A percentile compares a stretch with the other conserved stretches of the same genome.
phyloP scores from a whole-genome alignment of 257 asterid genomes.

The Penstemon newberryi region DNA sequence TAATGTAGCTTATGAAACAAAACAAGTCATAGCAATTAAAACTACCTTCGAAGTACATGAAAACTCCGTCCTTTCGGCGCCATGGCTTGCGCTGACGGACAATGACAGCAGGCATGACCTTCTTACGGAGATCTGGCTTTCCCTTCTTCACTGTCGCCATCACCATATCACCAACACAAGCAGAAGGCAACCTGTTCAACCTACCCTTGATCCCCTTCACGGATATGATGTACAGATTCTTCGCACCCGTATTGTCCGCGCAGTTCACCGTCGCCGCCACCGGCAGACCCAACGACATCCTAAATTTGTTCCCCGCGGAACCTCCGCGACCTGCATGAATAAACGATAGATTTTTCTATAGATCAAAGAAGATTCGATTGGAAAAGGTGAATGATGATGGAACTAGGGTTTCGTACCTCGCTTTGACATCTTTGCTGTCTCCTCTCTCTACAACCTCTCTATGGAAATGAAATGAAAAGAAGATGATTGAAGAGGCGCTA shows the following conservation, averaged over 20 bases:
- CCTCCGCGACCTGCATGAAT: conserved; percentile 54
- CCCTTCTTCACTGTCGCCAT: conserved; percentile 79
- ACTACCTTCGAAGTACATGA: conserved; percentile 63
- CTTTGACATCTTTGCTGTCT: conserved; percentile 47
- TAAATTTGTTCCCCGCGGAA: conserved; percentile 63
- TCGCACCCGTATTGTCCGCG: conserved; percentile 67
- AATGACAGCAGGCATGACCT: conserved; percentile 81
- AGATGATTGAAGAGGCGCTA: not conserved
- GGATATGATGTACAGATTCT: conserved; percentile 66
- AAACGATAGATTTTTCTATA: too few relatives aligned
- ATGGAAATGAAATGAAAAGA: not conserved
- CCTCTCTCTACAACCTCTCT: not conserved
- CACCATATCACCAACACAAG: conserved; percentile 73
- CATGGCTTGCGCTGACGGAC: conserved; percentile 78
- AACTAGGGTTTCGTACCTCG: conserved; percentile 38
- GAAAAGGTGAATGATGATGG: not conserved
- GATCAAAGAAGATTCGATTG: not conserved
- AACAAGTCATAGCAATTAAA: too few relatives aligned
- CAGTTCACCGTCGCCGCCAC: conserved; percentile 80
- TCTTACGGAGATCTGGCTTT: conserved; percentile 70
- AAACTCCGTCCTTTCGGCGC: conserved; percentile 86
- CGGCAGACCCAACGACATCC: conserved; percentile 72
- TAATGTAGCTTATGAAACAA: too few relatives aligned
- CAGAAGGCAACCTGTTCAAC: conserved; percentile 63
- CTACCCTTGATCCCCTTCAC: conserved; percentile 67